Evolutionary conservation across 1,139 yeast genomes (phyloP), one percentile per base, ranked within the genome.

Genomic region (Schwanniomyces etchellsii): DNA sequence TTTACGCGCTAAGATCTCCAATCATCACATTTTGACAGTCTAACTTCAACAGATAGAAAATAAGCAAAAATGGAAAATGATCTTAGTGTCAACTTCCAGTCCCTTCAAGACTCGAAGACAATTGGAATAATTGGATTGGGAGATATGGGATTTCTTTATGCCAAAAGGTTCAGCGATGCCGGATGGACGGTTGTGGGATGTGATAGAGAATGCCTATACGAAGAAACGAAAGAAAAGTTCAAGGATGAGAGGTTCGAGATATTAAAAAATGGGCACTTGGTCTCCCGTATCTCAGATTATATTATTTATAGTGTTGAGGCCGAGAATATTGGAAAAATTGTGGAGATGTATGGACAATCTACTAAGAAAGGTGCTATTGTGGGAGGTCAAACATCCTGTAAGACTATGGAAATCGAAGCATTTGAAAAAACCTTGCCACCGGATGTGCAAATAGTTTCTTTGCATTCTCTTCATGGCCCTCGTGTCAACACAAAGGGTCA

Each of bases 351-450:
- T 52, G 96, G 95, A 0, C 93, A 95, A 0, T 67, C 96, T 0
- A 81, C 96, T 3, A 91, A 88, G 52, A 60, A 75, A 11, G 94
- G 95, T 3, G 82, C 95, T 3, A 75, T 88, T 30, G 95, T 91
- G 7, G 98, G 98, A n/a, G 98, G 98, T 4, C 98, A 91, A 55
- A 89, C 98, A 0, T 84, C 95, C 4, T 91, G 97, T 60, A 91
- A 91, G 50, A 81, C 76, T 13, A 95, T 95, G 0, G 98, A 91
- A 51, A 81, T 91, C 26, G 66, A 62, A 14, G 96, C 97, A 0
- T 85, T 91, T 52, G 96, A 88, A 46, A 61, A 64, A 33, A 60
- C 71, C 43, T 54, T 86, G 24, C 96, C 97, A 0, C 38, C 47
- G 1, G 98, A 91, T 54, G 81, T 77, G 4, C 83, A 85, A 29